These are phyloP conservation scores for Trichophaea hybrida DNA, from an alignment of 2,329 filamentous ascomycete species.

Conservation along the genomic window DNA sequence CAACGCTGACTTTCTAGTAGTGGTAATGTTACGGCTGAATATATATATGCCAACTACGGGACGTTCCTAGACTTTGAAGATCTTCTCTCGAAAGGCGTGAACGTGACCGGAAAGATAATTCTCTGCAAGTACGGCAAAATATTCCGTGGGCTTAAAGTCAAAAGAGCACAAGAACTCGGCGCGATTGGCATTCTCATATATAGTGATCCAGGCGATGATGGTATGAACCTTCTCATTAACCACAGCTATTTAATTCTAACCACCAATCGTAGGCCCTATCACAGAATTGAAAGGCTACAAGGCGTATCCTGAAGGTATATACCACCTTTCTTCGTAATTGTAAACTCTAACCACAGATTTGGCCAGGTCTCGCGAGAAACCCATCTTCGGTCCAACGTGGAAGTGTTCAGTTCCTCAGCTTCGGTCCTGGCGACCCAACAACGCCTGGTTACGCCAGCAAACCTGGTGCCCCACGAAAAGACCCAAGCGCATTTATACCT, in stretches of 20 bases:
- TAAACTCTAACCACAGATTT: too few relatives aligned
- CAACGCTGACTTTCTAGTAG: conserved; percentile 30
- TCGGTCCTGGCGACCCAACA: conserved; percentile 54
- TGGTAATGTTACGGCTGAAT: conserved; percentile 60
- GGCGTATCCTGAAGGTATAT: conserved; percentile 54
- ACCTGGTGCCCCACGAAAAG: conserved; percentile 64
- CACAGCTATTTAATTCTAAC: not conserved
- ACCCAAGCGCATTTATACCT: conserved; percentile 56
- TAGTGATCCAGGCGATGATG: conserved; percentile 80
- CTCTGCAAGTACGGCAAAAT: conserved; percentile 72
- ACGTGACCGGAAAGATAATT: conserved; percentile 70
- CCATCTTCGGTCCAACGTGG: conserved; percentile 82
- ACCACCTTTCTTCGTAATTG: too few relatives aligned
- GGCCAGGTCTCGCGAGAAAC: conserved; percentile 56
- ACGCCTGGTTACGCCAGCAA: conserved; percentile 90
- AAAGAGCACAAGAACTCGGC: conserved; percentile 78
- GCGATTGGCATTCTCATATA: conserved; percentile 79
- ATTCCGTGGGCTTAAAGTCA: conserved; percentile 84
- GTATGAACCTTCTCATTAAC: conserved; percentile 28
- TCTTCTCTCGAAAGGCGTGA: conserved; percentile 57
- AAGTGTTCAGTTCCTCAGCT: conserved; percentile 58
- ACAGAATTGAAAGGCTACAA: conserved; percentile 70
- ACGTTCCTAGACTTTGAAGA: conserved; percentile 77
- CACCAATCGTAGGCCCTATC: conserved; percentile 35
- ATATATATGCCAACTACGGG: conserved; percentile 52